Conservation (phyloP, 2,329 filamentous ascomycete species). For the Cryphonectria nitschkei region DNA sequence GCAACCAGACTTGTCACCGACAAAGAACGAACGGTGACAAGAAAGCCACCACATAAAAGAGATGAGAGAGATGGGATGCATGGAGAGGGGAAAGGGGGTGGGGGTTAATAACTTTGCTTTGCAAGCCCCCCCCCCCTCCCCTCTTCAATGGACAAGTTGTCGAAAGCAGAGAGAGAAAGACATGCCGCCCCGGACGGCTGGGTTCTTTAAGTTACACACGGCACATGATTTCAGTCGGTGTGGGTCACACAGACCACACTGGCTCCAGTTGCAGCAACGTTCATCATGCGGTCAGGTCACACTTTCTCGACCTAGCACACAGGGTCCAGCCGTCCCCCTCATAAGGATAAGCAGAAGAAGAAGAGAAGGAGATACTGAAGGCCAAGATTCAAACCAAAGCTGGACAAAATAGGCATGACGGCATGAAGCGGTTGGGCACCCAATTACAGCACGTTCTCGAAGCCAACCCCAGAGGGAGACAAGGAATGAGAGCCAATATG, state of each 20-base stretch:
- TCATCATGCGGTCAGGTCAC: background rate
- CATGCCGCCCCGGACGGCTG: background rate
- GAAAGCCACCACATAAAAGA: background rate
- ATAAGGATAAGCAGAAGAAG: background rate
- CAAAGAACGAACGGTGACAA: background rate
- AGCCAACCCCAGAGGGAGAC: too few species aligned
- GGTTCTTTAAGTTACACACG: slow-evolving; percentile 1
- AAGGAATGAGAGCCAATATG: slow-evolving; percentile 14
- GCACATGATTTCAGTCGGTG: slow-evolving; percentile 4
- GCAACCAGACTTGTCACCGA: background rate
- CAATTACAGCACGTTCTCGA: background rate
- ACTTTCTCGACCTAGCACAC: background rate
- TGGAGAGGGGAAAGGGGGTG: background rate
- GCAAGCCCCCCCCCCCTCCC: too few species aligned
- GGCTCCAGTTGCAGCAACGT: background rate
- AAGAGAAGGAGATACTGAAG: background rate
- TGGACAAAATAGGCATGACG: background rate
- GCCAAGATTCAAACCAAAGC: background rate
- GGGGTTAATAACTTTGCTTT: background rate
- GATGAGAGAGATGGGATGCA: background rate
- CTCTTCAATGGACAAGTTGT: background rate
- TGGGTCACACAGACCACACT: background rate
- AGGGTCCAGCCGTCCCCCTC: background rate
- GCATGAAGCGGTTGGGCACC: background rate
- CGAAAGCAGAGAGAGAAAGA: slow-evolving; percentile 3